Percentiles rank a stretch among this genome's conserved stretches.
These are phyloP conservation scores for Delitschia confertaspora DNA, from an alignment of 495 filamentous ascomycete species.

Conservation along the genomic window DNA sequence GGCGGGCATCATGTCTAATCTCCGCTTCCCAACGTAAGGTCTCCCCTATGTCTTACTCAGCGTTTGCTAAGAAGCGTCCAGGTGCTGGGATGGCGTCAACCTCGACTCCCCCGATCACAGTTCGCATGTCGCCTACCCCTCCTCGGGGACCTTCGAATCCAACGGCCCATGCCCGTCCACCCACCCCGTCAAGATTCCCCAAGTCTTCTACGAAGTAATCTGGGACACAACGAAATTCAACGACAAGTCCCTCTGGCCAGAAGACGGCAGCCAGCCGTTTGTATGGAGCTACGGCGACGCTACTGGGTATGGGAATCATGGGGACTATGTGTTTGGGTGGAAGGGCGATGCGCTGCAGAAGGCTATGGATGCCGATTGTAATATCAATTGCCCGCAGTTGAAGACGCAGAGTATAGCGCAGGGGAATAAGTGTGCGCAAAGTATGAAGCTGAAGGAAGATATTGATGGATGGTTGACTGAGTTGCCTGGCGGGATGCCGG, in stretches of 20 bases:
- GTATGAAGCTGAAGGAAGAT: slow-evolving; percentile 10
- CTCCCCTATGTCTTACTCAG: no score
- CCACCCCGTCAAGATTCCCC: slow-evolving; percentile 17
- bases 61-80: no score
- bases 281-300: slow-evolving; percentile 13
- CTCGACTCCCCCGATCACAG: slow-evolving; percentile 20
- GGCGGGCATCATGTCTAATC: slow-evolving; percentile 16
- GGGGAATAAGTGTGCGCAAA: slow-evolving; percentile 10
- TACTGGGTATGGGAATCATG: slow-evolving; percentile 16
- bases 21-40: slow-evolving; percentile 22
- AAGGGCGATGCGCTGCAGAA: slow-evolving; percentile 18
- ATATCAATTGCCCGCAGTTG: slow-evolving; percentile 11
- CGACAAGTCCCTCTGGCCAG: slow-evolving; percentile 17
- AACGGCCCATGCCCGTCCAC: slow-evolving; percentile 21
- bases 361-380: slow-evolving; percentile 13
- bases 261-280: slow-evolving; percentile 22
- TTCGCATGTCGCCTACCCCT: slow-evolving; percentile 19
- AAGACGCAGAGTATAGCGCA: slow-evolving; percentile 11
- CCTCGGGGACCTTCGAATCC: slow-evolving; percentile 12
- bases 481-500: slow-evolving; percentile 13
- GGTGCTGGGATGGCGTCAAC: slow-evolving; percentile 19
- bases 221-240: slow-evolving; percentile 23
- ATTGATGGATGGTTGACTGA: slow-evolving; percentile 19
- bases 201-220: slow-evolving; percentile 26
- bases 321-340: slow-evolving; percentile 19